Evolutionary conservation across 169 alveolate species (phyloP).

Genomic region (Ichthyophthirius multifiliis): DNA sequence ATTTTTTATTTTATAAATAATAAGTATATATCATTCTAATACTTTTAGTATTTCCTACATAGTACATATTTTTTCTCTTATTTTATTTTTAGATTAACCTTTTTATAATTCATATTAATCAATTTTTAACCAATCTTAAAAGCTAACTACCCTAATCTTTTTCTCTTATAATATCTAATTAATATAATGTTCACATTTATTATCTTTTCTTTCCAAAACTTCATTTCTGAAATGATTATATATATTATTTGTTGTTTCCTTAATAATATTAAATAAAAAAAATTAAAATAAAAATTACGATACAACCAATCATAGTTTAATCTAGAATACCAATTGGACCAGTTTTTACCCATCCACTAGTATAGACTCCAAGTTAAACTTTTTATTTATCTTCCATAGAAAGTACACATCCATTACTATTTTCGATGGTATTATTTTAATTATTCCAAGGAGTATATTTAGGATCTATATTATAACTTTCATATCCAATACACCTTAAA

Average conservation of each 20-base stretch:
- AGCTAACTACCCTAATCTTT: background rate
- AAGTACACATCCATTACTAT: conserved; percentile 44
- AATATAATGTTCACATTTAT: background rate
- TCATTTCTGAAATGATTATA: background rate
- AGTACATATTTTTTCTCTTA: conserved; percentile 24
- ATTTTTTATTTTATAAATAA: too few species aligned
- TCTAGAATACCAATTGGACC: conserved; percentile 73
- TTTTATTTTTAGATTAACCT: conserved; percentile 13
- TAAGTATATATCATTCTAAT: too few species aligned
- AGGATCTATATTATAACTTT: conserved; percentile 13
- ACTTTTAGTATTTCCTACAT: conserved; percentile 18
- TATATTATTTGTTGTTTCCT: background rate
- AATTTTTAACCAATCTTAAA: conserved; percentile 22
- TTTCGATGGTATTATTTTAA: conserved; percentile 21
- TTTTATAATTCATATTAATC: conserved; percentile 8
- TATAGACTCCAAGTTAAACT: conserved; percentile 36
- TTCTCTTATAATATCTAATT: background rate
- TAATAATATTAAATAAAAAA: background rate
- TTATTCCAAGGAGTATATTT: conserved; percentile 36
- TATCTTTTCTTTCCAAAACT: background rate
- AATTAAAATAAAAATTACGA: conserved; percentile 32
- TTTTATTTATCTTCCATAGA: background rate
- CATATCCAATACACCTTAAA: conserved; percentile 54
- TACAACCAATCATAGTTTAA: conserved; percentile 46
- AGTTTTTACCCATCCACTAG: conserved; percentile 68